Evolutionary conservation across 169 alveolate species (phyloP).

Genomic region (Babesia microti): DNA sequence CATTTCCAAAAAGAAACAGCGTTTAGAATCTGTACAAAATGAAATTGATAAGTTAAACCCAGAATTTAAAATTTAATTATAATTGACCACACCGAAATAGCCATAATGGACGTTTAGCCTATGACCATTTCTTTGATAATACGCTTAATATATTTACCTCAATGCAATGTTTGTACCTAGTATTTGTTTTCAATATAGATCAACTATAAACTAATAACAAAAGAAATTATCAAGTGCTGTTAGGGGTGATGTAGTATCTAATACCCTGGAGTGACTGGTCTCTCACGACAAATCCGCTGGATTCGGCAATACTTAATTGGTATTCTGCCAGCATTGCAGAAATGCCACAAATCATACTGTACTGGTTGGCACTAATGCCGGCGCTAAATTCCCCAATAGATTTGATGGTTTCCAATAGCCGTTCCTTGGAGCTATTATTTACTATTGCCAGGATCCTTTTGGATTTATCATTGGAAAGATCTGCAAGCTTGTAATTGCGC

Average conservation of each 20-base stretch:
- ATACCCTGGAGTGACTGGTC: conserved; percentile 17
- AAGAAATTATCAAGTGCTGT: neutral
- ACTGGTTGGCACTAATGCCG: conserved; percentile 7
- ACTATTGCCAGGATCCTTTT: conserved; percentile 11
- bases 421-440: neutral
- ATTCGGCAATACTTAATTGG: conserved; percentile 20
- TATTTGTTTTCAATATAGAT: neutral
- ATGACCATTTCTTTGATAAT: neutral
- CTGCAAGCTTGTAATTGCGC: conserved; percentile 7
- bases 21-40: conserved; percentile 12
- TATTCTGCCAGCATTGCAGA: conserved; percentile 23
- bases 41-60: conserved; percentile 9
- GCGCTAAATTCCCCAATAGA: neutral
- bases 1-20: conserved; percentile 26
- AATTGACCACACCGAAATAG: neutral
- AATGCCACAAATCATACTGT: conserved; percentile 5
- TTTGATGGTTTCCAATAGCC: neutral
- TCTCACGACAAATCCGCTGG: conserved; percentile 21
- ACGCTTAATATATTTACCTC: neutral
- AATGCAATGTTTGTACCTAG: neutral
- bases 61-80: neutral
- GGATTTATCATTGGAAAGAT: conserved; percentile 6
- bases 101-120: neutral
- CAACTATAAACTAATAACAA: neutral
- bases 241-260: conserved; percentile 14